Conservation (phyloP, 305 asterid species). For the Fraxinus angustifolia region DNA sequence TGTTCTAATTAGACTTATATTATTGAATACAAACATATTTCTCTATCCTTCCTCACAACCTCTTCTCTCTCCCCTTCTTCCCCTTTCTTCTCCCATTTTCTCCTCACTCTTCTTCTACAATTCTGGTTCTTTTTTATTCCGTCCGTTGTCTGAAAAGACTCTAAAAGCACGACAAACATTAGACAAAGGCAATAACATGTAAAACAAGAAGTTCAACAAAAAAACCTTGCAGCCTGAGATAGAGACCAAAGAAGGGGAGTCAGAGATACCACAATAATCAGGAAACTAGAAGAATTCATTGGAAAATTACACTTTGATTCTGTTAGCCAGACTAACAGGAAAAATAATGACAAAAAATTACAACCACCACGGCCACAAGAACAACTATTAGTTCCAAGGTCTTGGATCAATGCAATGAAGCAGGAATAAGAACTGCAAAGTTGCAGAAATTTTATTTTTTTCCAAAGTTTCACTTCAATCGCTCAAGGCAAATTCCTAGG, state of each 20-base stretch:
- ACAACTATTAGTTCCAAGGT: background rate
- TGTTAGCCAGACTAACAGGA: background rate
- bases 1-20: background rate
- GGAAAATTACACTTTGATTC: background rate
- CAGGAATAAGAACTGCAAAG: background rate
- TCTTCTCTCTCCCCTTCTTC: background rate
- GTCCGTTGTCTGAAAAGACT: background rate
- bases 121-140: background rate
- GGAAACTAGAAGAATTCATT: slow-evolving; percentile 1
- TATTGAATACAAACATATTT: background rate
- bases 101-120: background rate
- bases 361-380: background rate
- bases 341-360: background rate
- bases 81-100: background rate
- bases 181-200: background rate
- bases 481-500: slow-evolving; percentile 1
- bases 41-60: background rate
- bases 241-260: background rate
- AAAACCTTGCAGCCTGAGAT: slow-evolving; percentile 2
- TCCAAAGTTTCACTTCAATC: background rate
- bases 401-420: background rate
- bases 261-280: slow-evolving; percentile 5
- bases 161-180: background rate
- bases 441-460: background rate
- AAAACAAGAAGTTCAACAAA: background rate